Conservation (phyloP, 1,284 basidiomycete species). For the Porogramme epimiltina region DNA sequence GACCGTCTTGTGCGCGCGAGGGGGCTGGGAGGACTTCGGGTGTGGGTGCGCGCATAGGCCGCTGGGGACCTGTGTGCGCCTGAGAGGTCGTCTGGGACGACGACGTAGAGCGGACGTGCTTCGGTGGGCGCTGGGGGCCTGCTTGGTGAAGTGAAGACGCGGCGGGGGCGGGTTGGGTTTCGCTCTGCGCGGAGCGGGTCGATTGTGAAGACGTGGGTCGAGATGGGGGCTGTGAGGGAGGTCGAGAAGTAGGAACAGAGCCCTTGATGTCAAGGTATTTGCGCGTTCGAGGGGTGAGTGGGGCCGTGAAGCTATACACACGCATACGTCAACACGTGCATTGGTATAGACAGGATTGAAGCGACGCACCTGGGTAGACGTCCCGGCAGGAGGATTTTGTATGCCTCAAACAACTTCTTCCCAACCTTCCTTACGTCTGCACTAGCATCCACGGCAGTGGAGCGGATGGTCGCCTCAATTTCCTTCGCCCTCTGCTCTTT, state of each 20-base stretch:
- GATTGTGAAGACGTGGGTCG: constrained; percentile 34
- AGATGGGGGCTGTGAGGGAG: constrained; percentile 26
- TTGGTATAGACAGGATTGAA: neutral
- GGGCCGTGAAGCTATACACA: constrained; percentile 62
- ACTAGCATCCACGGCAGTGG: constrained; percentile 73
- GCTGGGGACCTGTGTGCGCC: constrained; percentile 1
- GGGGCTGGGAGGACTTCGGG: constrained; percentile 6
- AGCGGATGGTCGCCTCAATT: constrained; percentile 71
- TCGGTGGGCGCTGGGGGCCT: constrained; percentile 7
- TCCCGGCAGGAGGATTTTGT: constrained; percentile 66
- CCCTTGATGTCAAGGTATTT: constrained; percentile 74
- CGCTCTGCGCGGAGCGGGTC: constrained; percentile 12
- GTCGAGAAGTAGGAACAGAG: constrained; percentile 8
- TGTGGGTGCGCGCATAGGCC: constrained; percentile 12
- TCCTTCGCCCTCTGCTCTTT: constrained; percentile 64
- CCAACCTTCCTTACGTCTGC: constrained; percentile 73
- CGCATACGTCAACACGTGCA: constrained; percentile 10
- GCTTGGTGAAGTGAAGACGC: neutral
- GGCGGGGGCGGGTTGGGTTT: constrained; percentile 2
- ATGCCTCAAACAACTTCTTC: constrained; percentile 75
- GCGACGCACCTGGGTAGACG: constrained; percentile 64
- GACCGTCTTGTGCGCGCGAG: neutral
- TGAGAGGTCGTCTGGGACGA: constrained; percentile 11
- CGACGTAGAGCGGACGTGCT: constrained; percentile 12
- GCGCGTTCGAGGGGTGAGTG: constrained; percentile 74